Percentiles rank a stretch among this genome's conserved stretches.
These are phyloP conservation scores for Phoma herbarum DNA, from an alignment of 2,329 filamentous ascomycete genomes.

Conservation along the genomic window DNA sequence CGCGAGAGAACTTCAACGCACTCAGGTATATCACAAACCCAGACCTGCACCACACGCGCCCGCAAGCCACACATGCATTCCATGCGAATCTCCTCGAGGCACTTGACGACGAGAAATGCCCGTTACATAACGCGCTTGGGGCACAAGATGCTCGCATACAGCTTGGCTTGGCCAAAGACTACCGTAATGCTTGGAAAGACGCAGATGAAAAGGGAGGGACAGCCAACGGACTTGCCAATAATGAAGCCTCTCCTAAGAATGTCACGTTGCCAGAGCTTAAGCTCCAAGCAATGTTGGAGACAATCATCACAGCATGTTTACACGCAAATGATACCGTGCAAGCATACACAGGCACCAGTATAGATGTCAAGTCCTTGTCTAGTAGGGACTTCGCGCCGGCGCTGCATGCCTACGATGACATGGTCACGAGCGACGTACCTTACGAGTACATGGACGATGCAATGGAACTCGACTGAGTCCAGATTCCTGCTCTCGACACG, in stretches of 20 bases:
- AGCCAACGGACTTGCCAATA: conserved; percentile 25
- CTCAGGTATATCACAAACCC: conserved; percentile 47
- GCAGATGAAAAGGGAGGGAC: conserved; percentile 58
- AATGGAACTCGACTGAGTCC: conserved; percentile 45
- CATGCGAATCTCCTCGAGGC: conserved; percentile 74
- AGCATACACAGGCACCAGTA: conserved; percentile 11
- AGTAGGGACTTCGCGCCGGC: conserved; percentile 36
- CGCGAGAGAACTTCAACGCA: conserved; percentile 37
- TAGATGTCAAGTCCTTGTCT: conserved; percentile 22
- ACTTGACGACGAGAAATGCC: conserved; percentile 65
- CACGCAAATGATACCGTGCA: conserved; percentile 59
- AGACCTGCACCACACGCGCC: conserved; percentile 30
- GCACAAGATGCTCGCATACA: conserved; percentile 64
- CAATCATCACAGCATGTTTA: conserved; percentile 68
- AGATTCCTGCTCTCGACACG: background rate
- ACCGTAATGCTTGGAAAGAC: conserved; percentile 77
- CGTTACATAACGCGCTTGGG: conserved; percentile 66
- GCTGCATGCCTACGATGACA: conserved; percentile 13
- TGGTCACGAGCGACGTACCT: conserved; percentile 37
- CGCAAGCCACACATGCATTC: conserved; percentile 61
- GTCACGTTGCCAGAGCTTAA: conserved; percentile 67
- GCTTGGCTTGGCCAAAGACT: conserved; percentile 71
- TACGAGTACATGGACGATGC: conserved; percentile 49
- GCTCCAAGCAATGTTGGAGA: conserved; percentile 66
- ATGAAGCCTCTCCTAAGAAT: conserved; percentile 37